Evolutionary conservation across 75 land plant species (phyloP).

Genomic region (Ceratopteris richardii): DNA sequence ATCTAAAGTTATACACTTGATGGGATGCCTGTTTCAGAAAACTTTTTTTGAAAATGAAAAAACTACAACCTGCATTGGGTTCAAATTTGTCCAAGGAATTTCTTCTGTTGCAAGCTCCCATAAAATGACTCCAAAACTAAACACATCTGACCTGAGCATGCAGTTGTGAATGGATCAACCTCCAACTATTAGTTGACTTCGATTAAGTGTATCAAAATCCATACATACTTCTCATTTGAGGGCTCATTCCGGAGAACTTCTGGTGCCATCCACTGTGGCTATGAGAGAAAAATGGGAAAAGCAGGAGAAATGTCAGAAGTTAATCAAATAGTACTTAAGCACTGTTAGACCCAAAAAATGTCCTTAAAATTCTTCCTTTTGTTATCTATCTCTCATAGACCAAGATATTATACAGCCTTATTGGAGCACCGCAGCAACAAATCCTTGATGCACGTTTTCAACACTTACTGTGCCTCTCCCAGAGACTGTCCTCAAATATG

Average conservation of each 20-base stretch:
- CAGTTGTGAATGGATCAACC: not conserved
- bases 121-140: conserved; percentile 10
- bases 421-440: too few species aligned
- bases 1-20: not conserved
- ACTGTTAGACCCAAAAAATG: too few species aligned
- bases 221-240: conserved; percentile 54
- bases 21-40: not conserved
- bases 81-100: not conserved
- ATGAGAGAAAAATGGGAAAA: too few species aligned
- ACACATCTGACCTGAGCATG: conserved; percentile 14
- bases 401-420: too few species aligned
- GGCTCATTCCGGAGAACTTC: conserved; percentile 65
- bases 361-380: too few species aligned
- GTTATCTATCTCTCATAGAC: too few species aligned
- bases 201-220: too few species aligned
- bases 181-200: not conserved
- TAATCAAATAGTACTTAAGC: too few species aligned
- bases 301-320: too few species aligned
- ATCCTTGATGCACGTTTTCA: too few species aligned
- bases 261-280: conserved; percentile 83
- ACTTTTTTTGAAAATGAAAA: not conserved
- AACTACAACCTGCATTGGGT: conserved; percentile 1
- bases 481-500: conserved; percentile 39
- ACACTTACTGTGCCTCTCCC: conserved; percentile 51
- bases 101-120: conserved; percentile 3